Base-by-base conservation (phyloP, 108 stramenopile genomes). In the Nitzschia sp. region DNA sequence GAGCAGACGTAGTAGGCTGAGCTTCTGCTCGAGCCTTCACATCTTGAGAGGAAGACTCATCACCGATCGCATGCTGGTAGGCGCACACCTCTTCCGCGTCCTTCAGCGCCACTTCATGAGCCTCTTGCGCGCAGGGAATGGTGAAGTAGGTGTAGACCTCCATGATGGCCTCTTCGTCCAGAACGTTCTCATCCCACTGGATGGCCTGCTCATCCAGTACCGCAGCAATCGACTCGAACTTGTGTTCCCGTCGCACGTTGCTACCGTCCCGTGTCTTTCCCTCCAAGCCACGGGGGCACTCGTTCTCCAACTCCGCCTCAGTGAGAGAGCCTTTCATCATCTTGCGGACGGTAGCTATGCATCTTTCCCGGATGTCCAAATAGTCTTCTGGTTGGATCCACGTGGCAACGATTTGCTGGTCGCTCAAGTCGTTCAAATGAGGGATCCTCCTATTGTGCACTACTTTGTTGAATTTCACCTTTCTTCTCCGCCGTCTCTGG, bases 351-450 rank as follows among this genome's bases (percentile, higher is more conserved):
- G 66, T 68, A 0, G 54, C 38, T 4, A 68, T 47, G 36, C 66
- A 68, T 11, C 54, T 22, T 17, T 26, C 15, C 11, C 55, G 33
- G 36, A 68, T 56, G 4, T 54, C 54, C 26, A 56, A 23, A 56
- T 68, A 68, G 13, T 68, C 66, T 29, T 68, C 66, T 28, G 66
- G 66, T 32, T 54, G 55, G 17, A 68, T 68, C 66, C 66, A 68
- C 0, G 54, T 68, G 16, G 54, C 38, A 0, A 29, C 0, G 3
- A 44, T 36, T 34, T 56, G 33, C 34, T 45, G 26, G 3, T 55
- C 30, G 21, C 34, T 29, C 35, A 68, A 17, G 27, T 68, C 46
- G 26, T 68, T 68, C 36, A 68, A 26, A 35, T 68, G 66, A 22
- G 66, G 66, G 15, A 68, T 68, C 21, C 66, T 58, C 15, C 66